phyloP scores from a whole-genome alignment of 371 early-diverging fungal genomes.

The Mucor saturninus region DNA sequence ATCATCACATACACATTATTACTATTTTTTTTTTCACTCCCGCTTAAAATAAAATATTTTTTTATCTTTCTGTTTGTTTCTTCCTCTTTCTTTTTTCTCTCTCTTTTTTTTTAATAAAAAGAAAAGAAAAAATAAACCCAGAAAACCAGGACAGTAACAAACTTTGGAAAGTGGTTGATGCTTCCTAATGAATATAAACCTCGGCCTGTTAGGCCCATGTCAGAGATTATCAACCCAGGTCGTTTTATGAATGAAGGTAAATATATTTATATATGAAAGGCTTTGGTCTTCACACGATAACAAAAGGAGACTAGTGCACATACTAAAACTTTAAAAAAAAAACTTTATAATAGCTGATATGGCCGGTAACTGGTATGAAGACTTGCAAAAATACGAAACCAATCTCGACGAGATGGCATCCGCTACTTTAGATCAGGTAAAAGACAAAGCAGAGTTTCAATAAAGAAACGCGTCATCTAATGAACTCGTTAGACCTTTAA shows the following conservation, averaged over 20 bases:
- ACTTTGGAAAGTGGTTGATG: conserved; percentile 7
- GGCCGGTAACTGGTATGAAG: conserved; percentile 83
- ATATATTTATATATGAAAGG: no score
- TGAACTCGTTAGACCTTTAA: conserved; percentile 66
- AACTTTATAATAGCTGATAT: conserved; percentile 10
- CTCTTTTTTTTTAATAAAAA: background rate
- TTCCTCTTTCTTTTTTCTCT: conserved; percentile 3
- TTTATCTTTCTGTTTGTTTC: background rate
- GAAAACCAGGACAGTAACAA: no score
- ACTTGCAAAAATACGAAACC: conserved; percentile 87
- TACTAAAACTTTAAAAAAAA: background rate
- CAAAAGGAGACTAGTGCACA: background rate
- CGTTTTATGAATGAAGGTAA: conserved; percentile 29
- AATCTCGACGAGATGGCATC: conserved; percentile 94
- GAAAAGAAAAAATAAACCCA: background rate
- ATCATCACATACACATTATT: background rate
- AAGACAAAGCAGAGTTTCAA: background rate
- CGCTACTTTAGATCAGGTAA: conserved; percentile 80
- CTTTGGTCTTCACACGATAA: no score
- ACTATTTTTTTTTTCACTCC: background rate
- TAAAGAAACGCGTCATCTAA: conserved; percentile 5
- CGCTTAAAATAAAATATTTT: background rate
- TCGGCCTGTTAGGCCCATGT: conserved; percentile 31
- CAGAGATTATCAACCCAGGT: conserved; percentile 31
- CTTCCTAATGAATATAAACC: conserved; percentile 29